Base-by-base conservation (phyloP, 441 rosid genomes). In the Brassica balearica region DNA sequence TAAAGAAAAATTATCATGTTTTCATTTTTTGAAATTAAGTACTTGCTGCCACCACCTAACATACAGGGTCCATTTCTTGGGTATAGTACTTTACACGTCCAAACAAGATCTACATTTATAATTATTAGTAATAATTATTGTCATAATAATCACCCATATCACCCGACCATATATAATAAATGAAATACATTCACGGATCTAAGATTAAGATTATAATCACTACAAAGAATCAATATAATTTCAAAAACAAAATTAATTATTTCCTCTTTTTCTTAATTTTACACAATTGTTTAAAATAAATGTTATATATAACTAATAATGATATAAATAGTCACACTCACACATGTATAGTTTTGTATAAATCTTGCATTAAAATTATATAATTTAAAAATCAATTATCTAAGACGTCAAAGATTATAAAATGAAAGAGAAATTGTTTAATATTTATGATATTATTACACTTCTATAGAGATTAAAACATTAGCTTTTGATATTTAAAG, bases 71-170 rank as follows among this genome's bases (percentile, higher is more conserved):
- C 80, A 76, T 67, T 17, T 66, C 79, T 75, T 46, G 43, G 68
- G 82, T 69, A 29, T 75, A 38, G 76, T 70, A 74, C 76, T 71
- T 75, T 71, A 76, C 70, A 80, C 77, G 80, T 66, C 77, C 77
- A 72, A 75, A 80, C 83, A 72, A 80, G 80, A 72, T 80, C 80
- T 72, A 80, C 74, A 75, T 64, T 74, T 70, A 74, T 69, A 74
- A 73, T 38, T 32, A 32, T 32, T 29, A 34, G 2, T 34, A 34
- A 46, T 8, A 55, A 58, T 65, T 70, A 69, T 69, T 66, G 25
- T 72, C 34, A 78, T 68, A 61, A 29, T 32, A 36, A 34, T 70
- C 17, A 65, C 10, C 43, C 22, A 53, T 51, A 51, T 53, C 55
- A 63, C 55, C 79, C 55, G 59, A 55, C 68, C 71, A 56, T 74